Percentiles rank a stretch among this genome's conserved stretches.
phyloP scores from a whole-genome alignment of 345 rosid genomes.

The Populus tremula region DNA sequence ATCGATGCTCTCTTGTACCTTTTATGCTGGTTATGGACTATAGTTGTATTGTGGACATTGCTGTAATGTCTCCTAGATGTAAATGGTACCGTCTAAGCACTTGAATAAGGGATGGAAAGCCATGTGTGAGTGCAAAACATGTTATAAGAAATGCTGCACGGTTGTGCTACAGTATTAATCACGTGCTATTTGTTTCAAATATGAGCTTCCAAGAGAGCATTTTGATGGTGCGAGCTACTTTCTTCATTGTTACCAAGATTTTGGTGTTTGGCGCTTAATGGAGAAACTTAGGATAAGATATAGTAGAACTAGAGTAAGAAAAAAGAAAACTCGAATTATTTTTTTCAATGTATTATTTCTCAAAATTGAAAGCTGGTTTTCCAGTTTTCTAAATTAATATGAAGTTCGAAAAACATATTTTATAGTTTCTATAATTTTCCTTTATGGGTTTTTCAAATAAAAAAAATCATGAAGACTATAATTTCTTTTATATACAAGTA shows the following conservation, averaged over 20 bases:
- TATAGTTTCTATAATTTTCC: no score
- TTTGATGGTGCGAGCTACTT: neutral
- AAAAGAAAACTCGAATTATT: no score
- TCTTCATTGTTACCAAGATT: neutral
- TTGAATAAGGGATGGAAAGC: constrained; percentile 11
- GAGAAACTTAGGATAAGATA: no score
- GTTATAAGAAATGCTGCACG: neutral
- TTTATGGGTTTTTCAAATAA: no score
- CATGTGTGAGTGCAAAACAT: neutral
- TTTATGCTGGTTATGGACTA: constrained; percentile 1
- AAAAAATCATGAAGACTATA: no score
- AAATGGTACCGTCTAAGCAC: constrained; percentile 8
- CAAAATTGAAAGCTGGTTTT: no score
- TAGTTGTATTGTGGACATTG: neutral
- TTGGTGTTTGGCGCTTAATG: neutral
- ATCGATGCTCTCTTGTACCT: neutral
- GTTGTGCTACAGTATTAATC: neutral
- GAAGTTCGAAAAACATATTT: no score
- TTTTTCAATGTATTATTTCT: no score
- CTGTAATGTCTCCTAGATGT: constrained; percentile 8
- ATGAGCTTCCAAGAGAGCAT: neutral
- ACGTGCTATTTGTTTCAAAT: neutral
- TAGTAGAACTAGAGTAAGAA: no score
- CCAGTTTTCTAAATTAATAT: no score
- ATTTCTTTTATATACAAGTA: no score